A percentile compares a stretch with the other conserved stretches of the same genome.
Evolutionary conservation across 176 grass and related monocot species (phyloP).

Genomic region (Pontederia crassipes): DNA sequence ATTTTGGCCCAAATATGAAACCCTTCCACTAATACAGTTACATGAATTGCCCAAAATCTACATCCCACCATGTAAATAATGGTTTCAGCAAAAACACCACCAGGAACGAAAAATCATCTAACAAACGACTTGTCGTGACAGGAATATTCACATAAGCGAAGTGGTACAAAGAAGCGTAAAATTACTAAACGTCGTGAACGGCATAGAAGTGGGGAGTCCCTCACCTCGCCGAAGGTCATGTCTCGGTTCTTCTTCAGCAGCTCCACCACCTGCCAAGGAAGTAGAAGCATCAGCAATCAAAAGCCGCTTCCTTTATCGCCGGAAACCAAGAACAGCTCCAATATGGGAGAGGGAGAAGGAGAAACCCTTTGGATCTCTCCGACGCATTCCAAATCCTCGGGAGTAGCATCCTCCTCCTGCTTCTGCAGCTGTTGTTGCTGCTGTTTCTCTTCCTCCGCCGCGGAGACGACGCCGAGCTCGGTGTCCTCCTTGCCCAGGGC

Average conservation of each 20-base stretch:
- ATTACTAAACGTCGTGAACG: too few relatives aligned
- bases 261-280: conserved; percentile 48
- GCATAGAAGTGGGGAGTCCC: not conserved
- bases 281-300: not conserved
- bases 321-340: not conserved
- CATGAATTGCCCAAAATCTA: too few relatives aligned
- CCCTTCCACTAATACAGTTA: too few relatives aligned
- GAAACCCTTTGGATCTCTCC: conserved; percentile 49
- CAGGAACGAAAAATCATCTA: too few relatives aligned
- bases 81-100: too few relatives aligned
- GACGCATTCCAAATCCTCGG: conserved; percentile 54
- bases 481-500: conserved; percentile 43
- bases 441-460: conserved; percentile 8
- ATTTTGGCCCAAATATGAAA: too few relatives aligned
- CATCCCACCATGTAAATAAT: too few relatives aligned
- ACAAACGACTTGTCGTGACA: too few relatives aligned
- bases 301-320: not conserved
- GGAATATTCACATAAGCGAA: too few relatives aligned
- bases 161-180: not conserved
- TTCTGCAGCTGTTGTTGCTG: not conserved
- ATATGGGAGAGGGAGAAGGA: not conserved
- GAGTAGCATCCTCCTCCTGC: conserved; percentile 31
- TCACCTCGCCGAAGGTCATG: conserved; percentile 90
- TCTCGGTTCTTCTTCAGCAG: conserved; percentile 84
- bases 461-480: conserved; percentile 15